Evolutionary conservation across 345 rosid genomes (phyloP), one percentile per base, ranked within the genome.

Genomic region (Arabis hirsuta): DNA sequence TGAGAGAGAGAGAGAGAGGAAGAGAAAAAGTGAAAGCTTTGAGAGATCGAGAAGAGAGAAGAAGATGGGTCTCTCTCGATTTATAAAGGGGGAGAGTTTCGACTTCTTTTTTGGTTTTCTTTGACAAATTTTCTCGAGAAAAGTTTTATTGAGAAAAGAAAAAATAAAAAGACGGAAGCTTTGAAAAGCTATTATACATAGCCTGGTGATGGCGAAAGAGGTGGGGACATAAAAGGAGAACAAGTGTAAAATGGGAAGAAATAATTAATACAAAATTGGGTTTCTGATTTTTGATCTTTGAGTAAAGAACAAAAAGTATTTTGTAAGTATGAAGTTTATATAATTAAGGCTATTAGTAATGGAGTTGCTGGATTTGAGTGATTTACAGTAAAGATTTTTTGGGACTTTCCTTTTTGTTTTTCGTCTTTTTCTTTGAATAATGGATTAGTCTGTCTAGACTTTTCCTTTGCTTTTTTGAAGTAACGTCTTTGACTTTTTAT

Each of bases 21-120:
- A 41, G 34, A 31, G 46, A 51, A 69, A 50, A 42, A 56, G 45
- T 43, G 16, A 16, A 24, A 24, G 20, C 73, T 72, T 74, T 61
- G 66, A 76, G 71, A 69, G 59, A 55, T 74, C 69, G 79, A 65
- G 78, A 78, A 57, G 70, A 65, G 63, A 72, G 59, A 36, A 71
- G 63, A 50, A 8, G 65, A 54, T 22, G 46, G 24, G 42, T 76
- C 6, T 50, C 39, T 60, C 50, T 71, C 56, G 24, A 71, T 76
- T 31, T 76, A 76, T 76, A 70, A 65, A 52, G 60, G 7, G 7
- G 1, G 16, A 32, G 32, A n/a, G 57, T 55, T 54, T 16, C 16
- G 16, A 16, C 16, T 16, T 16, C 19, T 61, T 46, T 55, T 24
- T 24, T 22, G 4, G 4, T 16, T 3, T 36, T 57, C 39, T 62